Percentiles rank a stretch among this genome's conserved stretches.
Evolutionary conservation across 2,329 filamentous ascomycete species (phyloP).

Genomic region (Fusarium foetens): DNA sequence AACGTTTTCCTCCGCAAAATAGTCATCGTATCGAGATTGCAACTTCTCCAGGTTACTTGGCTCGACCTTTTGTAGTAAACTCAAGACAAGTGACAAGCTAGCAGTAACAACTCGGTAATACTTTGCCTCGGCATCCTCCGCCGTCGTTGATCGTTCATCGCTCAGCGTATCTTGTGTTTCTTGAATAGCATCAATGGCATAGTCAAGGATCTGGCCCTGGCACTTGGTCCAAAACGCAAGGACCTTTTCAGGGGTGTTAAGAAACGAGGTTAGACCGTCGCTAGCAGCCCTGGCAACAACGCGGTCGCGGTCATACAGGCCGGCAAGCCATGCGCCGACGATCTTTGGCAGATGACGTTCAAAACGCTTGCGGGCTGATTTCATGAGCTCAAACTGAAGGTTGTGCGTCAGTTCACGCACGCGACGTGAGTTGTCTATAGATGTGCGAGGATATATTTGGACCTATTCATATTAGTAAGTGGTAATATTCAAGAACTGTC

Average conservation of each 20-base stretch:
- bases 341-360: slow-evolving; percentile 80
- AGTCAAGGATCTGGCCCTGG: slow-evolving; percentile 82
- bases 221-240: slow-evolving; percentile 82
- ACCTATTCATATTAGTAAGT: slow-evolving; percentile 62
- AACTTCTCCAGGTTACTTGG: slow-evolving; percentile 67
- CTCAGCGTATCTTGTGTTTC: slow-evolving; percentile 87
- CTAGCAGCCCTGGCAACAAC: slow-evolving; percentile 79
- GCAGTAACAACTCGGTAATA: slow-evolving; percentile 77
- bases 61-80: slow-evolving; percentile 61
- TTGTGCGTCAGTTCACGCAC: slow-evolving; percentile 88
- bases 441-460: slow-evolving; percentile 85
- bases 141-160: slow-evolving; percentile 84
- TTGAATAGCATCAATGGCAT: slow-evolving; percentile 80
- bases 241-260: slow-evolving; percentile 83
- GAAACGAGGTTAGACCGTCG: slow-evolving; percentile 79
- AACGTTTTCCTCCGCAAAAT: slow-evolving; percentile 73
- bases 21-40: slow-evolving; percentile 68
- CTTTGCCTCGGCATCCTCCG: slow-evolving; percentile 87
- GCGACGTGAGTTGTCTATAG: slow-evolving; percentile 87
- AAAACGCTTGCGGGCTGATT: slow-evolving; percentile 80
- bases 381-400: slow-evolving; percentile 72
- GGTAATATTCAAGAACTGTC: neutral
- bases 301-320: slow-evolving; percentile 86
- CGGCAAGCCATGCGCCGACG: slow-evolving; percentile 90
- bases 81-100: slow-evolving; percentile 65